phyloP scores from a whole-genome alignment of 2,329 filamentous ascomycete genomes.

The Leptographium galeiforme region DNA sequence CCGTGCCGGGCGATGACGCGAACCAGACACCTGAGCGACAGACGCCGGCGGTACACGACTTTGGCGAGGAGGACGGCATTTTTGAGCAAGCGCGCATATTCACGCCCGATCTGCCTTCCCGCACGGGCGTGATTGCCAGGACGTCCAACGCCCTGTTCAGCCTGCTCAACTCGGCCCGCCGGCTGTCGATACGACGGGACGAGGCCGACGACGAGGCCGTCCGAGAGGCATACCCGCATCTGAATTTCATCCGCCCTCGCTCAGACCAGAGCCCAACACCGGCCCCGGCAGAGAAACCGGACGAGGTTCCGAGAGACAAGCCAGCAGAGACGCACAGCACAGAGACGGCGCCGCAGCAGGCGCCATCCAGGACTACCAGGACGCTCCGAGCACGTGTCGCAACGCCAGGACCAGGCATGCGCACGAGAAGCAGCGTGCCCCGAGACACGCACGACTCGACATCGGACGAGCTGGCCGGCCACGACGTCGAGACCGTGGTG shows the following conservation, averaged over 20 bases:
- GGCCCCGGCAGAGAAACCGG: neutral
- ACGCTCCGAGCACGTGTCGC: constrained; percentile 1
- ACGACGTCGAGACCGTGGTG: neutral
- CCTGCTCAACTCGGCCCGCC: constrained; percentile 9
- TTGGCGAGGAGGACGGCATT: constrained; percentile 21
- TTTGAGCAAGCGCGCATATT: constrained; percentile 21
- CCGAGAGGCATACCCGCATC: constrained; percentile 8
- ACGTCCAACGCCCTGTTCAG: constrained; percentile 9
- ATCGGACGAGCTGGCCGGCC: neutral
- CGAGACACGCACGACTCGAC: neutral
- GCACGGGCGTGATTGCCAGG: constrained; percentile 2
- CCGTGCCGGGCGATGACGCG: neutral
- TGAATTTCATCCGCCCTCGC: constrained; percentile 9
- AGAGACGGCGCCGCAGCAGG: neutral
- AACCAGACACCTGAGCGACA: neutral
- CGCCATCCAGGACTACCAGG: neutral
- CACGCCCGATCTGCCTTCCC: constrained; percentile 9
- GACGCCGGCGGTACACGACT: constrained; percentile 17
- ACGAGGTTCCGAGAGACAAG: neutral
- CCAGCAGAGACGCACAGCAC: neutral
- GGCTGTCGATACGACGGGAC: neutral
- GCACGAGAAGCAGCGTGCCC: neutral
- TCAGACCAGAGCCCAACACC: neutral
- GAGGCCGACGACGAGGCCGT: constrained; percentile 7
- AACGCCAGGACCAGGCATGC: constrained; percentile 4